phyloP scores from a whole-genome alignment of 345 rosid species.

The Heritiera littoralis region DNA sequence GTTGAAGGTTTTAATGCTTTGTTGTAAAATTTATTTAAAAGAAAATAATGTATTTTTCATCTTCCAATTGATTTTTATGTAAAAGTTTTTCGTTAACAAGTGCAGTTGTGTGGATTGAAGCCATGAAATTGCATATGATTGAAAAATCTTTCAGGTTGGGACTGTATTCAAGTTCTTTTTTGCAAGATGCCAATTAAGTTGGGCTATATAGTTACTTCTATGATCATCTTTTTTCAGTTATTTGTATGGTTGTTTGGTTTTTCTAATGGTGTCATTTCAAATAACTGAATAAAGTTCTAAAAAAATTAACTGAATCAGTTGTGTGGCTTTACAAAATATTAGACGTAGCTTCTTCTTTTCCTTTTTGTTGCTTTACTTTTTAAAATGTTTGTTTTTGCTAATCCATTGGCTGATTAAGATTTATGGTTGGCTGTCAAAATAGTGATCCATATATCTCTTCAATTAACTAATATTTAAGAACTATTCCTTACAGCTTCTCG shows the following conservation, averaged over 20 bases:
- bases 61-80: not conserved
- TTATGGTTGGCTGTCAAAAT: not conserved
- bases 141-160: not conserved
- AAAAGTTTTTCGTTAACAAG: not conserved
- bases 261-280: not conserved
- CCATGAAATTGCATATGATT: not conserved
- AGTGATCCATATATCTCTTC: not conserved
- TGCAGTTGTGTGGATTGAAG: not conserved
- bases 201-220: not conserved
- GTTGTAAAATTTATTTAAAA: not conserved
- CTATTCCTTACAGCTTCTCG: slow-evolving; percentile 53
- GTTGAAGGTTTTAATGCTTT: not conserved
- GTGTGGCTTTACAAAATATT: not conserved
- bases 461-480: not conserved
- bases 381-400: not conserved
- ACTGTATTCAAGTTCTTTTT: not conserved
- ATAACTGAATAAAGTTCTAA: not conserved
- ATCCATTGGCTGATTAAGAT: not conserved
- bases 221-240: not conserved
- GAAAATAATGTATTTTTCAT: not conserved
- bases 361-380: not conserved
- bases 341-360: not conserved
- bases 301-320: not conserved
- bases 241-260: not conserved
- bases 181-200: not conserved